Evolutionary conservation across 2,329 filamentous ascomycete species (phyloP).

Genomic region (Aspergillus ruber): DNA sequence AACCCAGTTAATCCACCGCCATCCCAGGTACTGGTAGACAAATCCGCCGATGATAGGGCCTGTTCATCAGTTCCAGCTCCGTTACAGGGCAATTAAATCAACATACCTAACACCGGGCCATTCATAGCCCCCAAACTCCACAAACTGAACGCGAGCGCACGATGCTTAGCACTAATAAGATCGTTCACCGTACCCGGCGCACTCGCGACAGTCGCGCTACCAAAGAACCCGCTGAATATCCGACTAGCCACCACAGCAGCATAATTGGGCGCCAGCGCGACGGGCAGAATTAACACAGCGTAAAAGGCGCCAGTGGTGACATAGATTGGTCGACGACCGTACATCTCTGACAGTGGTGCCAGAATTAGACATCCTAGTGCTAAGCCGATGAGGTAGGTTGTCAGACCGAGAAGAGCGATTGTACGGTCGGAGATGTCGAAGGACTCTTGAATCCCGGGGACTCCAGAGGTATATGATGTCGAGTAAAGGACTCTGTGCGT

Average conservation of each 20-base stretch:
- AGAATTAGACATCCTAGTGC: neutral
- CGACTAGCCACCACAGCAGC: slow-evolving; percentile 11
- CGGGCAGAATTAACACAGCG: neutral
- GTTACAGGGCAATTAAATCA: slow-evolving; percentile 8
- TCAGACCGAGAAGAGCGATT: neutral
- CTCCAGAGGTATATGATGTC: neutral
- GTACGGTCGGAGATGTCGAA: neutral
- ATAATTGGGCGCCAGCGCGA: slow-evolving; percentile 46
- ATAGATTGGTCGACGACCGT: neutral
- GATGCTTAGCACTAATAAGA: slow-evolving; percentile 64
- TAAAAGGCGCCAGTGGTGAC: neutral
- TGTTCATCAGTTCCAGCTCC: slow-evolving; percentile 24
- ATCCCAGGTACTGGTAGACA: slow-evolving; percentile 50
- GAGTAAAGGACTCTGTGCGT: no score
- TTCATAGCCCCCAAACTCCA: slow-evolving; percentile 74
- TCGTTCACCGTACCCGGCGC: slow-evolving; percentile 71
- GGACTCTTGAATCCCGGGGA: neutral
- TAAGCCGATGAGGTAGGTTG: neutral
- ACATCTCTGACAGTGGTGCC: neutral
- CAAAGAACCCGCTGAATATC: slow-evolving; percentile 44
- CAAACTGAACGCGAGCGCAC: slow-evolving; percentile 70
- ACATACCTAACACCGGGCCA: slow-evolving; percentile 42
- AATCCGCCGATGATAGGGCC: slow-evolving; percentile 39
- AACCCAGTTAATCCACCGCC: slow-evolving; percentile 76
- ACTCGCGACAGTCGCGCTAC: slow-evolving; percentile 68